These are phyloP conservation scores for Coccinonectria pachysandricola DNA, from an alignment of 2,329 filamentous ascomycete species.

Conservation along the genomic window DNA sequence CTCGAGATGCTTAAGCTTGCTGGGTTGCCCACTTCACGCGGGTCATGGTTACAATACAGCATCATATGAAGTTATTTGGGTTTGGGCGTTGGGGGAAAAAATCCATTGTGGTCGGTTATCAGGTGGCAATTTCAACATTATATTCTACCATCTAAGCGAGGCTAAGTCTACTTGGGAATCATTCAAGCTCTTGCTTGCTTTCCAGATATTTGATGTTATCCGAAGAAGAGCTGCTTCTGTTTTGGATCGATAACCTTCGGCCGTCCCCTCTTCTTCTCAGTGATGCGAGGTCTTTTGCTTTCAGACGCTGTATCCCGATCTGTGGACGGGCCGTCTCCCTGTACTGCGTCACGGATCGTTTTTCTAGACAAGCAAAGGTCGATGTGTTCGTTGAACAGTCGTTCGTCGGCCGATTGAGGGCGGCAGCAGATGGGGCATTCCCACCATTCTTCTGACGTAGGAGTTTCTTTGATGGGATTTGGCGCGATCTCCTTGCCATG, in stretches of 20 bases:
- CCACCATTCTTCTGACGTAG: conserved; percentile 51
- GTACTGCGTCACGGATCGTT: conserved; percentile 75
- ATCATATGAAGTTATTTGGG: background rate
- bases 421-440: conserved; percentile 79
- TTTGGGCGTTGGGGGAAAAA: conserved; percentile 8
- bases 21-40: too few relatives aligned
- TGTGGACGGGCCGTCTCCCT: conserved; percentile 32
- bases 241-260: conserved; percentile 29
- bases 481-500: conserved; percentile 44
- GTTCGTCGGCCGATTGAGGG: conserved; percentile 65
- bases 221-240: conserved; percentile 45
- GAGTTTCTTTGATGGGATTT: conserved; percentile 28
- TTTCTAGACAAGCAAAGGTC: conserved; percentile 81
- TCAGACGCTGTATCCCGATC: conserved; percentile 24
- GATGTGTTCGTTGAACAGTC: conserved; percentile 79
- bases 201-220: too few relatives aligned
- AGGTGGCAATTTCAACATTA: too few relatives aligned
- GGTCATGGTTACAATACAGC: too few relatives aligned
- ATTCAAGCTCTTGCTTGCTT: too few relatives aligned
- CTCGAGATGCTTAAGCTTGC: conserved; percentile 11
- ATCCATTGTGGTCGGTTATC: too few relatives aligned
- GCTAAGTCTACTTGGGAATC: too few relatives aligned
- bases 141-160: too few relatives aligned
- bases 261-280: conserved; percentile 30
- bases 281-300: conserved; percentile 25